phyloP scores from a whole-genome alignment of 805 yeast species.

The Nakazawaea peltata region DNA sequence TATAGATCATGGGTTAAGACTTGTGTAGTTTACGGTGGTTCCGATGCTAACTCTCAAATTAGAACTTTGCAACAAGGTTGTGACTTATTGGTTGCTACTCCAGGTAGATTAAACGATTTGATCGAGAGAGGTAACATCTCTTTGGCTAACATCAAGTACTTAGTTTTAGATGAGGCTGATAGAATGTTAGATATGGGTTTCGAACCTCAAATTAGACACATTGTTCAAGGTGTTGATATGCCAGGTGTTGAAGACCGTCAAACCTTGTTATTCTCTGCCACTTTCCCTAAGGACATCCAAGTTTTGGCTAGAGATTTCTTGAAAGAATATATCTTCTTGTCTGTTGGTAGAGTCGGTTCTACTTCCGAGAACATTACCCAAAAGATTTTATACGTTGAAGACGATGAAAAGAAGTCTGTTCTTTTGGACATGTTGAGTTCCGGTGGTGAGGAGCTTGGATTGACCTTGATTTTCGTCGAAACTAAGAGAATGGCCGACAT shows the following conservation, averaged over 20 bases:
- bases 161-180: constrained; percentile 98
- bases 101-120: constrained; percentile 96
- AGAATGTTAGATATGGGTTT: constrained; percentile 99
- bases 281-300: constrained; percentile 98
- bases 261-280: constrained; percentile 97
- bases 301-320: constrained; percentile 95
- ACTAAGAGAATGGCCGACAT: constrained; percentile 98
- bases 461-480: constrained; percentile 93
- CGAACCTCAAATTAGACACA: constrained; percentile 98
- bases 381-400: constrained; percentile 86
- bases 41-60: constrained; percentile 83
- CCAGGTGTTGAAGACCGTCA: constrained; percentile 87
- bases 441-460: constrained; percentile 56
- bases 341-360: constrained; percentile 99
- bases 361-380: constrained; percentile 98
- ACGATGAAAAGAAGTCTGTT: constrained; percentile 84
- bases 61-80: constrained; percentile 89
- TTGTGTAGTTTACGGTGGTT: constrained; percentile 97
- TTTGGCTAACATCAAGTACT: constrained; percentile 79
- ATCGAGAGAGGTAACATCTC: constrained; percentile 93
- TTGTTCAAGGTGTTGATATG: constrained; percentile 97
- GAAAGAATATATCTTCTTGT: constrained; percentile 89
- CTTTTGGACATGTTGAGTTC: constrained; percentile 81
- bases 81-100: constrained; percentile 95
- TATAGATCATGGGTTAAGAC: constrained; percentile 98